Base-by-base conservation (phyloP, 805 yeast genomes). In the Schwanniomyces occidentalis region DNA sequence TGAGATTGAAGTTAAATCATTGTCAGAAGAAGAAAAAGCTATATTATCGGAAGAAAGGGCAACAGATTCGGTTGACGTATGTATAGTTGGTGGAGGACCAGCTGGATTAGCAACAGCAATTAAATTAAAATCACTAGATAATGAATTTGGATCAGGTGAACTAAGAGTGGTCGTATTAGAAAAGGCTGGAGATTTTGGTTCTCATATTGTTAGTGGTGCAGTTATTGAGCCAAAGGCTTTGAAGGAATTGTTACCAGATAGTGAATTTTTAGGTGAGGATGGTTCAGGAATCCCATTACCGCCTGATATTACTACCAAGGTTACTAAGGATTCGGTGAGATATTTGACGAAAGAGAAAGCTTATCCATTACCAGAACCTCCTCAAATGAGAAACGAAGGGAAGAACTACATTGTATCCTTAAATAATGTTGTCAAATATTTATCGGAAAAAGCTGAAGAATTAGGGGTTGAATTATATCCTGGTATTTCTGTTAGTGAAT, bases 21-120 rank as follows among this genome's bases (percentile, higher is more conserved):
- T 59, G 10, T 34, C 54, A 4, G 54, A 43, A 18, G 85, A 78
- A 13, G 67, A 70, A 29, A 65, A 65, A 44, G 76, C 63, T 22
- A 37, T 63, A 4, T 60, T 82, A 10, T 65, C 66, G 1, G 82
- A 78, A 42, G 86, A 82, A 43, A 70, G 98, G 37, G 95, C 85
- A 5, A 76, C 72, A 9, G 99, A 93, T 53, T 76, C 78, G 20
- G 96, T 87, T 17, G 99, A 93, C 58, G 95, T 93, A 15, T 85
- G 95, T 51, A 88, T 93, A 33, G 95, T 93, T 2, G 99, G 99
- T 27, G 98, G 95, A 22, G 99, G 99, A 0, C 98, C 98, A 5
- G 95, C 98, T 1, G 99, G 99, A 3, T 67, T 93, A 32, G 90
- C 96, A 1, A 83, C 99, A 2, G 98, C 98, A 8, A 93, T 93